Conservation (phyloP, 225 moss, liverwort and hornwort species). For the Pseudoscleropodium purum region DNA sequence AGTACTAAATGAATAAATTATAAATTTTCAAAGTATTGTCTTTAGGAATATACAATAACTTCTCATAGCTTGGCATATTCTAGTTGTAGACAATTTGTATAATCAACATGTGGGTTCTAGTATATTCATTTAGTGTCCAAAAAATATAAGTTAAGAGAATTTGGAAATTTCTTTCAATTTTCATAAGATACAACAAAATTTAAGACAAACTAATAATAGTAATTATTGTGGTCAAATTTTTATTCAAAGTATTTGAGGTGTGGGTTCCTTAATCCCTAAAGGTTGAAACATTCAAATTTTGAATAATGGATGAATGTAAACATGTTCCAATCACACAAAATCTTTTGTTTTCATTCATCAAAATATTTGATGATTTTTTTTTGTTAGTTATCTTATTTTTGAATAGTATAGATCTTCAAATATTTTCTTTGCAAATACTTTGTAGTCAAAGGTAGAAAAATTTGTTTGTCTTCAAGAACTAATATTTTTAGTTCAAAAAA, state of each 20-base stretch:
- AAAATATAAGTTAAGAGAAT: not conserved
- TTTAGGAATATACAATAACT: not conserved
- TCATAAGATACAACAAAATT: not conserved
- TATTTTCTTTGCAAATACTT: not conserved
- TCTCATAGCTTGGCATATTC: not conserved
- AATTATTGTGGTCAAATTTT: not conserved
- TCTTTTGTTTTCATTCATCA: not conserved
- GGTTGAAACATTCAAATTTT: not conserved
- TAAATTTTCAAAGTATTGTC: not conserved
- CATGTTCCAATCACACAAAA: rapidly evolving
- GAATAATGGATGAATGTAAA: rapidly evolving
- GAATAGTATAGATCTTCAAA: not conserved
- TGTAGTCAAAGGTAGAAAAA: not conserved
- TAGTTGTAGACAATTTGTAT: not conserved
- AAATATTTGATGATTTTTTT: not conserved
- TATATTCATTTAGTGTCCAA: too few relatives aligned
- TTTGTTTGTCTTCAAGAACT: rapidly evolving
- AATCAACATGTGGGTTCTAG: not conserved
- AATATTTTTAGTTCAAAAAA: too few relatives aligned
- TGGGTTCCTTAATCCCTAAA: not conserved
- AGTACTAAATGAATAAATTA: not conserved
- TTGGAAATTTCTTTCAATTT: not conserved
- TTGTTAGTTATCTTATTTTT: not conserved
- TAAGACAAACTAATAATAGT: not conserved
- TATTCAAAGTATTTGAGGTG: not conserved